Percentiles rank a stretch among this genome's conserved stretches.
Conservation (phyloP, 2,329 filamentous ascomycete species). For the Apiospora kogelbergensis region DNA sequence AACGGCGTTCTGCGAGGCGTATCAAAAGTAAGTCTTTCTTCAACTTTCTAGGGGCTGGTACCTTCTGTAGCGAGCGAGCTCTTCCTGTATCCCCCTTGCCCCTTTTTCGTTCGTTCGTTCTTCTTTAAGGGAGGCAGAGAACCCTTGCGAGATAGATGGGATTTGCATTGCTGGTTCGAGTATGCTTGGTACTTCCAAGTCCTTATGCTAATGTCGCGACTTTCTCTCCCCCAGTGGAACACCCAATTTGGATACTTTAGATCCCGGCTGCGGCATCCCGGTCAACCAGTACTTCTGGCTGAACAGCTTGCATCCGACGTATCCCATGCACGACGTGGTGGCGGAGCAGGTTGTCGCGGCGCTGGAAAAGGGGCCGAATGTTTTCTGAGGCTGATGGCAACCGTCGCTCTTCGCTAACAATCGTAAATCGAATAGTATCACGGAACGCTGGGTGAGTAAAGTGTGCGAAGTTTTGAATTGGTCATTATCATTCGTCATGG, state of each 20-base stretch:
- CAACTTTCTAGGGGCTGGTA: background rate
- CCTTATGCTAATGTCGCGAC: background rate
- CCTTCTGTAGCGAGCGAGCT: background rate
- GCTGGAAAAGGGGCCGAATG: background rate
- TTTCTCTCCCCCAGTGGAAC: slow-evolving; percentile 39
- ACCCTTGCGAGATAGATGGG: too few relatives aligned
- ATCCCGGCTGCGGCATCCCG: slow-evolving; percentile 48
- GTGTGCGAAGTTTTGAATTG: background rate
- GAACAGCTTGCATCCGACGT: slow-evolving; percentile 64
- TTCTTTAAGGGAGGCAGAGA: too few relatives aligned
- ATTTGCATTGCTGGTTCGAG: too few relatives aligned
- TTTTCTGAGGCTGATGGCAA: background rate
- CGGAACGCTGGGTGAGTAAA: too few relatives aligned
- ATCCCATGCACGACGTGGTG: slow-evolving; percentile 59
- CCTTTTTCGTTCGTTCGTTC: too few relatives aligned
- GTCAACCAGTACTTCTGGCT: slow-evolving; percentile 67
- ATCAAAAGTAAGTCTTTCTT: slow-evolving; percentile 47
- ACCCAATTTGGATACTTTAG: slow-evolving; percentile 38
- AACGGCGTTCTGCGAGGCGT: slow-evolving; percentile 53
- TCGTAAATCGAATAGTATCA: too few relatives aligned
- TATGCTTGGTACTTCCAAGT: too few relatives aligned
- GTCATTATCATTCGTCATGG: background rate
- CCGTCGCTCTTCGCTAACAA: too few relatives aligned
- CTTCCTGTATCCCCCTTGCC: too few relatives aligned
- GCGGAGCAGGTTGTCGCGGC: slow-evolving; percentile 46